phyloP scores from a whole-genome alignment of 495 filamentous ascomycete species.

The Friedmanniomyces simplex region DNA sequence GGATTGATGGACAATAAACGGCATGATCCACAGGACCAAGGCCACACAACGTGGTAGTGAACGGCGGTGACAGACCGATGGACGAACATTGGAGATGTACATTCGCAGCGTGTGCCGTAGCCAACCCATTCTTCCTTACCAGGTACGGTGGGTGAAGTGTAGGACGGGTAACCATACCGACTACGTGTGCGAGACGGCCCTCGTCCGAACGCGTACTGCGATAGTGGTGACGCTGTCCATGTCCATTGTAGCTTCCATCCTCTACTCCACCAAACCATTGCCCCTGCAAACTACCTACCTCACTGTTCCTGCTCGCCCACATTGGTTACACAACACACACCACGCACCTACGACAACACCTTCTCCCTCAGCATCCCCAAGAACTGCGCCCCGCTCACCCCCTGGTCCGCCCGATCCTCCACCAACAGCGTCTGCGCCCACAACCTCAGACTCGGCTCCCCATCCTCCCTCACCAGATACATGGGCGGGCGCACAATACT shows the following conservation, averaged over 20 bases:
- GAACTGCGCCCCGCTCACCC: constrained; percentile 85
- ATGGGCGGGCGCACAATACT: constrained; percentile 86
- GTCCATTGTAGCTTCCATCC: not conserved
- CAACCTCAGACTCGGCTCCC: constrained; percentile 85
- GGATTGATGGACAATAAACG: too few species aligned
- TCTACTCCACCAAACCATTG: not conserved
- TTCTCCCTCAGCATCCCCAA: constrained; percentile 89
- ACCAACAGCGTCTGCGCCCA: constrained; percentile 96
- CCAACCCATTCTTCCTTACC: too few species aligned
- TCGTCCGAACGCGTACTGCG: too few species aligned
- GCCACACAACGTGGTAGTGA: too few species aligned
- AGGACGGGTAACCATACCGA: too few species aligned
- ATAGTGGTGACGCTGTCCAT: not conserved
- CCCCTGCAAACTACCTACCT: not conserved
- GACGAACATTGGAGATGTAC: too few species aligned
- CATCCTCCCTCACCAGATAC: constrained; percentile 89
- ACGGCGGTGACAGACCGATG: too few species aligned
- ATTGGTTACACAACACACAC: too few species aligned
- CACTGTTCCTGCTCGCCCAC: not conserved
- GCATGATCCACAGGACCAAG: too few species aligned
- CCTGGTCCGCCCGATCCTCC: constrained; percentile 90
- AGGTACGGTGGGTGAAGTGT: too few species aligned
- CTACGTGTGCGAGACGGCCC: too few species aligned
- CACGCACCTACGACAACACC: constrained; percentile 42
- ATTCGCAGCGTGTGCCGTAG: too few species aligned